Conservation (phyloP, 116 monocot species). For the Dioscorea cayenensis region DNA sequence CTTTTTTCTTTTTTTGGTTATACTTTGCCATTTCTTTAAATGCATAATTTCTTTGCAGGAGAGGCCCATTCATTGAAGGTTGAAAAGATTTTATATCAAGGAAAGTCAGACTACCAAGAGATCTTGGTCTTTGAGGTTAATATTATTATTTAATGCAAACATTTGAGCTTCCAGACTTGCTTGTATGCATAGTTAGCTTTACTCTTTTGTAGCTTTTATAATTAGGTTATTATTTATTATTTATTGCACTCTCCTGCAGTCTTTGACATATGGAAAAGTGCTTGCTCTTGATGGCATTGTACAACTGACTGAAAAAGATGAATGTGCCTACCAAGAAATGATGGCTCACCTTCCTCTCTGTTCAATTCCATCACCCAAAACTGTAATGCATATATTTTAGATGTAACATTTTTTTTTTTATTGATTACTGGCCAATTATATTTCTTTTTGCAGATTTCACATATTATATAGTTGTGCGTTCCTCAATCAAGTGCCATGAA, state of each 20-base stretch:
- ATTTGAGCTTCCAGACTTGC: neutral
- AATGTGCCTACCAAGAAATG: slow-evolving; percentile 99
- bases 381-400: slow-evolving; percentile 24
- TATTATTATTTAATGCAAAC: neutral
- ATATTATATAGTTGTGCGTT: too few relatives aligned
- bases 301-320: slow-evolving; percentile 93
- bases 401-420: too few relatives aligned
- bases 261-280: slow-evolving; percentile 78
- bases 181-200: neutral
- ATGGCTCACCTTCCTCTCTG: slow-evolving; percentile 95
- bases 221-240: neutral
- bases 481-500: too few relatives aligned
- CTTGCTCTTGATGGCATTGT: slow-evolving; percentile 97
- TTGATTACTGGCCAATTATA: too few relatives aligned
- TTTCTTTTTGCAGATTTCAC: too few relatives aligned
- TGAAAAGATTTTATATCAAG: slow-evolving; percentile 70
- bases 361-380: slow-evolving; percentile 87
- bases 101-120: slow-evolving; percentile 83
- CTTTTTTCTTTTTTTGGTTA: too few relatives aligned
- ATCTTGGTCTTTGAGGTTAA: slow-evolving; percentile 80
- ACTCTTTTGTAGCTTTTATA: neutral
- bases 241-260: slow-evolving; percentile 40
- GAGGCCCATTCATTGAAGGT: slow-evolving; percentile 92
- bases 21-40: too few relatives aligned
- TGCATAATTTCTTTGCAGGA: slow-evolving; percentile 29